Conservation (phyloP, 2,329 filamentous ascomycete species). For the Aspergillus sp. region DNA sequence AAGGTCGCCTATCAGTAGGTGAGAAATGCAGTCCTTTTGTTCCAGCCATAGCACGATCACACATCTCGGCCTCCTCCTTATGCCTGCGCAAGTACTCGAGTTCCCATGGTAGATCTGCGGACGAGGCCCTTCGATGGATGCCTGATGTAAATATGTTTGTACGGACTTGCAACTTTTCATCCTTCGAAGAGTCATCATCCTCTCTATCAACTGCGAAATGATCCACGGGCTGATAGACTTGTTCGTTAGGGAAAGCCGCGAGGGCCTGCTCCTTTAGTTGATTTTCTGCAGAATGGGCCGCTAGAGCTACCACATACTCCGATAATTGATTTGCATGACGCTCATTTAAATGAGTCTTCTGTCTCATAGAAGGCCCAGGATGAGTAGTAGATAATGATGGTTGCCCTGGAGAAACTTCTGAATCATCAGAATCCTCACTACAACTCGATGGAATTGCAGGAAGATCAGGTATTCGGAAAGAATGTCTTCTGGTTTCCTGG, state of each 20-base stretch:
- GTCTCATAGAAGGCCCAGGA: conserved; percentile 37
- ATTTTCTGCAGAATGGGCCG: conserved; percentile 76
- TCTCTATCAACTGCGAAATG: conserved; percentile 49
- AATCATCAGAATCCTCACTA: conserved; percentile 49
- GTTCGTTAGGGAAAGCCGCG: conserved; percentile 53
- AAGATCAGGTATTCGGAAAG: conserved; percentile 62
- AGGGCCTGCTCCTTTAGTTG: conserved; percentile 69
- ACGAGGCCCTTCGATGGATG: conserved; percentile 45
- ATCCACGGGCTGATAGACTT: conserved; percentile 48
- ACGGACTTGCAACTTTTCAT: conserved; percentile 22
- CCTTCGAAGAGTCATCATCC: conserved; percentile 39
- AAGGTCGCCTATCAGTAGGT: conserved; percentile 25
- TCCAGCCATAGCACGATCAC: conserved; percentile 36
- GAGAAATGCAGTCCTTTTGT: conserved; percentile 35
- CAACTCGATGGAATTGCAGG: conserved; percentile 64
- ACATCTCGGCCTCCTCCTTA: conserved; percentile 63
- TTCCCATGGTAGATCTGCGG: conserved; percentile 64
- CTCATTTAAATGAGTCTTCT: conserved; percentile 42
- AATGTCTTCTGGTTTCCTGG: conserved; percentile 50
- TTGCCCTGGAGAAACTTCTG: conserved; percentile 48
- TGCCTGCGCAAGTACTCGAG: conserved; percentile 79
- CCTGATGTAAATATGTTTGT: not conserved
- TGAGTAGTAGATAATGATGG: conserved; percentile 35
- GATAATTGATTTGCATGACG: conserved; percentile 75
- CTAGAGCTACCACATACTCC: conserved; percentile 75